Evolutionary conservation across 257 asterid species (phyloP).

Genomic region (Linderniella brevidens): DNA sequence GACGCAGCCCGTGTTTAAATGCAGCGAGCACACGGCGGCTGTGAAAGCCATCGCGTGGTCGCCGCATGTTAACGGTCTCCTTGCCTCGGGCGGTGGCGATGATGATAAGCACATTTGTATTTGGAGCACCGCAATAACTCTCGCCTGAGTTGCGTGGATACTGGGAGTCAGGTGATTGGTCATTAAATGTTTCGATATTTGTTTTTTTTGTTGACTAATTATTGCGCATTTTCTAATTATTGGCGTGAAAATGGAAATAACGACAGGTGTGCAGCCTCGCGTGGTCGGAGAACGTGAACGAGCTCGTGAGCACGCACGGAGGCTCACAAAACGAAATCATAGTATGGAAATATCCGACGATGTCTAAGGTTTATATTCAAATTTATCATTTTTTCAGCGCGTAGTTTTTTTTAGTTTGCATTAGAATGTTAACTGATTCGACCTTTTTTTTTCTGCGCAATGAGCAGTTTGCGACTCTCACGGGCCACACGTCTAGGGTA

Average conservation of each 20-base stretch:
- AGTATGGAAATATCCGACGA: slow-evolving; percentile 7
- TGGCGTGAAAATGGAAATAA: no score
- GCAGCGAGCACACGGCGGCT: slow-evolving; percentile 92
- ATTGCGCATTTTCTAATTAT: no score
- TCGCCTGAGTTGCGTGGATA: slow-evolving; percentile 75
- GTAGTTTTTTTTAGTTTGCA: not conserved
- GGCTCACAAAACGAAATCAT: slow-evolving; percentile 4
- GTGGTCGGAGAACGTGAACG: slow-evolving; percentile 6
- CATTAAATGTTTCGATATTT: no score
- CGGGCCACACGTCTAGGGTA: slow-evolving; percentile 85
- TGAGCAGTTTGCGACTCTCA: slow-evolving; percentile 83
- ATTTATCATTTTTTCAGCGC: no score
- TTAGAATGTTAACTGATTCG: not conserved
- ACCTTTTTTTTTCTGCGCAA: slow-evolving; percentile 4
- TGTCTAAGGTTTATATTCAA: slow-evolving; percentile 1
- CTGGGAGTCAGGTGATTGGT: slow-evolving; percentile 99
- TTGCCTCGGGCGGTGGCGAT: no score
- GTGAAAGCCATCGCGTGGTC: slow-evolving; percentile 99
- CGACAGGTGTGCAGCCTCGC: slow-evolving; percentile 69
- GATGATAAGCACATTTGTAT: no score
- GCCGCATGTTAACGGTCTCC: slow-evolving; percentile 92
- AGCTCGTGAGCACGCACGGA: slow-evolving; percentile 5
- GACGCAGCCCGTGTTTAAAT: slow-evolving; percentile 68
- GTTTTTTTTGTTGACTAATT: no score
- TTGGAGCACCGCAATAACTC: no score